These are phyloP conservation scores for Diaporthe sp. DNA, from an alignment of 2,329 filamentous ascomycete species.

Conservation along the genomic window DNA sequence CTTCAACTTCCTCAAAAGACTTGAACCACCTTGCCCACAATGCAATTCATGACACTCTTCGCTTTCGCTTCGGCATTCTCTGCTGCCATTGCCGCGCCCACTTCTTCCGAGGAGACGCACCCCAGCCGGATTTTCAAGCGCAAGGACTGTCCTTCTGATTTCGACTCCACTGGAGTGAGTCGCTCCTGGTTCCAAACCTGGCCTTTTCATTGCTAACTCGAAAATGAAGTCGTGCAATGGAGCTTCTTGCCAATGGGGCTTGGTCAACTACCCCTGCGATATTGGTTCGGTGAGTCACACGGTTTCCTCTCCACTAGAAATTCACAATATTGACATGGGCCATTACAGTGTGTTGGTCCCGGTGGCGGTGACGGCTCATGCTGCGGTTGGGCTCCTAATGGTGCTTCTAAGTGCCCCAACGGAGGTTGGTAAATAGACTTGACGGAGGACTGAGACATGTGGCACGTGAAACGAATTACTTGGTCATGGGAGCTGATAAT, in stretches of 20 bases:
- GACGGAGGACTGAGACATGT: background rate
- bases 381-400: background rate
- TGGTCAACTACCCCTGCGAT: background rate
- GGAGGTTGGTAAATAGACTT: constrained; percentile 5
- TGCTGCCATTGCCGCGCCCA: constrained; percentile 2
- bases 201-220: background rate
- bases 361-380: background rate
- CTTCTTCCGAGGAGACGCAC: background rate
- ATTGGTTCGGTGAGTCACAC: background rate
- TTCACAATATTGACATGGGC: background rate
- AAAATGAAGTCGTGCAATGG: background rate
- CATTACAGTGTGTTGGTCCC: background rate
- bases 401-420: background rate
- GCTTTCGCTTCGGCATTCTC: background rate
- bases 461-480: background rate
- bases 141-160: background rate
- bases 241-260: background rate
- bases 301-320: background rate
- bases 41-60: background rate
- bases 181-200: background rate
- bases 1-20: background rate
- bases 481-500: background rate
- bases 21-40: background rate
- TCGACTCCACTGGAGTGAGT: background rate
- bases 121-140: background rate